These are phyloP conservation scores for Cercophora sp. DNA, from an alignment of 495 filamentous ascomycete genomes.

Conservation along the genomic window DNA sequence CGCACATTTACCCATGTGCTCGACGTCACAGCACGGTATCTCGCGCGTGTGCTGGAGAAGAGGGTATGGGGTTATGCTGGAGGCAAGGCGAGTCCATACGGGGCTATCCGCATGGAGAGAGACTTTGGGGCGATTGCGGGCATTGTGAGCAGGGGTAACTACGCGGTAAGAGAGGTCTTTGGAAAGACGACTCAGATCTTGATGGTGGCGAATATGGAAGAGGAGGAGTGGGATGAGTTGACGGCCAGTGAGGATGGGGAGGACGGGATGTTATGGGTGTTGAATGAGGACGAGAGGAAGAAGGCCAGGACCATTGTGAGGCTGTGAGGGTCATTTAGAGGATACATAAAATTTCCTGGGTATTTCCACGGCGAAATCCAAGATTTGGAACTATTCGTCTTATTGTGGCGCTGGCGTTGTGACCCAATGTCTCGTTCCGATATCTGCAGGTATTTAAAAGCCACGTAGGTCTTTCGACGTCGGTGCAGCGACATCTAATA, in stretches of 20 bases:
- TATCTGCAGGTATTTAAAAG: too few species aligned
- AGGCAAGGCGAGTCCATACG: slow-evolving; percentile 71
- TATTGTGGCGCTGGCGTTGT: too few species aligned
- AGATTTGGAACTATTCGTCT: too few species aligned
- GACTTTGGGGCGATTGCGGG: slow-evolving; percentile 78
- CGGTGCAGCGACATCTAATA: too few species aligned
- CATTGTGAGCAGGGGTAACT: slow-evolving; percentile 71
- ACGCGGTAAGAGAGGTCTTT: slow-evolving; percentile 78
- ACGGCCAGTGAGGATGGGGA: slow-evolving; percentile 30
- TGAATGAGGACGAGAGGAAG: slow-evolving; percentile 50
- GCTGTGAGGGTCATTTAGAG: too few species aligned
- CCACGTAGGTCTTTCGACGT: too few species aligned
- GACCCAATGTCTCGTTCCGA: too few species aligned
- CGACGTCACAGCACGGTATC: slow-evolving; percentile 65
- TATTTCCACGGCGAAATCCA: too few species aligned
- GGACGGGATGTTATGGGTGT: slow-evolving; percentile 50
- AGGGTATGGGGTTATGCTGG: slow-evolving; percentile 78
- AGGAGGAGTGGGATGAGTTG: slow-evolving; percentile 90
- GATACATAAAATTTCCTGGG: too few species aligned
- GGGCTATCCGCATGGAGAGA: slow-evolving; percentile 81
- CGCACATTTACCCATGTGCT: slow-evolving; percentile 66
- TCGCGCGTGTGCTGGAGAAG: slow-evolving; percentile 79
- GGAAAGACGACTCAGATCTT: slow-evolving; percentile 76
- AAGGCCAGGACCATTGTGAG: slow-evolving; percentile 49
- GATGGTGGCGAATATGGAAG: slow-evolving; percentile 92